A percentile compares a stretch with the other conserved stretches of the same genome.
Evolutionary conservation across 768 basidiomycete genomes (phyloP).

Genomic region (Xerocomellus amylosporus): DNA sequence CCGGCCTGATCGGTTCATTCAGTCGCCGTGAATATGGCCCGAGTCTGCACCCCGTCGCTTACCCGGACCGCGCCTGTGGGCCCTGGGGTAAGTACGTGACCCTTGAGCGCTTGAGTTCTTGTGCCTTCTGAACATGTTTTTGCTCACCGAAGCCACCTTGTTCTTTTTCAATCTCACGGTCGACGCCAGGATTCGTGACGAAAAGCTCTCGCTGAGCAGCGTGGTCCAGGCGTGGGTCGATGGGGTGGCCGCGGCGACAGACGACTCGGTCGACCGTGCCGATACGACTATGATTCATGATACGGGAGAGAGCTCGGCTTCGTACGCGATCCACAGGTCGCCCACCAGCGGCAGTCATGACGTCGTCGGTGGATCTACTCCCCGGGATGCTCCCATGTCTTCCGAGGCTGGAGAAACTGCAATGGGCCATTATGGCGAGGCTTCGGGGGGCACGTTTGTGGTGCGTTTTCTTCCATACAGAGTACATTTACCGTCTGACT

Average conservation of each 20-base stretch:
- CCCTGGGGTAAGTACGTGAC: too few species aligned
- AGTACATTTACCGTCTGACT: neutral
- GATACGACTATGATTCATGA: neutral
- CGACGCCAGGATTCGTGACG: neutral
- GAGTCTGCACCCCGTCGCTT: too few species aligned
- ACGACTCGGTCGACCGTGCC: neutral
- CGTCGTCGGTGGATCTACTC: neutral
- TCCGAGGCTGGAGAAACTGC: neutral
- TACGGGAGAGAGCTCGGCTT: neutral
- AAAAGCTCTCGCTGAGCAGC: neutral
- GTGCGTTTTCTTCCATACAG: neutral
- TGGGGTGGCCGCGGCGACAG: neutral
- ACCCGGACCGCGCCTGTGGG: too few species aligned
- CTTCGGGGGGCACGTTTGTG: neutral
- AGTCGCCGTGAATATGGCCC: too few species aligned
- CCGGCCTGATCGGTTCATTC: too few species aligned
- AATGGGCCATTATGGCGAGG: neutral
- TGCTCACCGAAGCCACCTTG: slow-evolving; percentile 4
- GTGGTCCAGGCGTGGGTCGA: slow-evolving; percentile 1
- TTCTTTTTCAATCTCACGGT: slow-evolving; percentile 5
- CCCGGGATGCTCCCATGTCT: too few species aligned
- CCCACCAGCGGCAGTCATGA: neutral
- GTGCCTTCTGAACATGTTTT: neutral
- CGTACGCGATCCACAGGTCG: neutral
- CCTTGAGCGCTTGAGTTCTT: too few species aligned